phyloP scores from a whole-genome alignment of 2,329 filamentous ascomycete genomes.

The Septoria petroselini region DNA sequence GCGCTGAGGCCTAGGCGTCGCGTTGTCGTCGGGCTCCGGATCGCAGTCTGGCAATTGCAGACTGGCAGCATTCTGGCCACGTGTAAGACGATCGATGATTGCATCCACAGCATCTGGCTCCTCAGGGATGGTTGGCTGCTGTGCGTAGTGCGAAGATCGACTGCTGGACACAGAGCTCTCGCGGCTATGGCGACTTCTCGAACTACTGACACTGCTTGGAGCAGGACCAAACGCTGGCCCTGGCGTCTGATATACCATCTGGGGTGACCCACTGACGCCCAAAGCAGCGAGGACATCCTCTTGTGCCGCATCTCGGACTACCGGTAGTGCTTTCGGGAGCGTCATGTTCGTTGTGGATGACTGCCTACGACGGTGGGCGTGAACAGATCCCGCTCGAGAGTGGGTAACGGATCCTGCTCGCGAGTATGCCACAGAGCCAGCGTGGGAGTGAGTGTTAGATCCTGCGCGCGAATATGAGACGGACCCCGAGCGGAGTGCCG shows the following conservation, averaged over 20 bases:
- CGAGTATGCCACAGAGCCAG: conserved; percentile 14
- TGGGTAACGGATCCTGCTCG: conserved; percentile 23
- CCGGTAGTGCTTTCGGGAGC: conserved; percentile 29
- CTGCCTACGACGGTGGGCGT: conserved; percentile 25
- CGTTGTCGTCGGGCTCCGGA: conserved; percentile 24
- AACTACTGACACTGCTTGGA: conserved; percentile 9
- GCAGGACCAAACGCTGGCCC: conserved; percentile 39
- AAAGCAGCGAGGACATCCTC: conserved; percentile 39
- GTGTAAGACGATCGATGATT: not conserved
- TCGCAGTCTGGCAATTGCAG: conserved; percentile 5
- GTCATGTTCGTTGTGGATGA: conserved; percentile 21
- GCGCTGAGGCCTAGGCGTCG: conserved; percentile 22
- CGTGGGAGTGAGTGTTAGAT: conserved; percentile 17
- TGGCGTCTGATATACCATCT: conserved; percentile 39
- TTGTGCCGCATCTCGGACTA: conserved; percentile 32
- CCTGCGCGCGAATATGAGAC: conserved; percentile 18
- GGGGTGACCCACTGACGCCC: conserved; percentile 40
- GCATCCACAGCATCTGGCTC: conserved; percentile 1
- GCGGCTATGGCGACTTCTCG: conserved; percentile 17
- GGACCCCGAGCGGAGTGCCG: conserved; percentile 33
- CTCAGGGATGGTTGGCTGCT: conserved; percentile 3
- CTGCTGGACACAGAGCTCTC: conserved; percentile 18
- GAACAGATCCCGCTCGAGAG: conserved; percentile 32
- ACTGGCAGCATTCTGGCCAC: conserved; percentile 1
- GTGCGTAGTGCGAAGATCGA: conserved; percentile 2